These are phyloP conservation scores for Mrakia hoshinonis DNA, from an alignment of 768 basidiomycete genomes.

Conservation along the genomic window DNA sequence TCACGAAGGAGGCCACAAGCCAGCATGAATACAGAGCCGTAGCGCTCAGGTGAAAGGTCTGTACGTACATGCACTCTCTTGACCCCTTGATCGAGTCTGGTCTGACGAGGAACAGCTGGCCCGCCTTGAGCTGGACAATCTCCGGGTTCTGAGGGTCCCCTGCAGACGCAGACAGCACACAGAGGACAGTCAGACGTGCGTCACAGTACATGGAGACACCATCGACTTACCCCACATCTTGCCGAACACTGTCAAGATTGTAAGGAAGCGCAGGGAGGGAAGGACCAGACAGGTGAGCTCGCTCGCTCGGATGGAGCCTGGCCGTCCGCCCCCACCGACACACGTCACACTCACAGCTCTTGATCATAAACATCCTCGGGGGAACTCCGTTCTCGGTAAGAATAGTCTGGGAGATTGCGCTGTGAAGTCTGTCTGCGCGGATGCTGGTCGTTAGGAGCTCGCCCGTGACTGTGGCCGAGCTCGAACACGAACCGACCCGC, in stretches of 20 bases:
- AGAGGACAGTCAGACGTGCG: not conserved
- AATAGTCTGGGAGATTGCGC: no score
- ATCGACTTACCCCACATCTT: constrained; percentile 83
- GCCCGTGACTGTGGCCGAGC: no score
- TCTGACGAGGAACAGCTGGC: constrained; percentile 81
- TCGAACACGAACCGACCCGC: no score
- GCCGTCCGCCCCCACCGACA: not conserved
- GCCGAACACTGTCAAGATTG: constrained; percentile 56
- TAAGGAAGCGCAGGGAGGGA: constrained; percentile 10
- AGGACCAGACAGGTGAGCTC: constrained; percentile 33
- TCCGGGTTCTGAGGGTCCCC: constrained; percentile 92
- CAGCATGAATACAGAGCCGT: not conserved
- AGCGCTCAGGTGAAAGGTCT: not conserved
- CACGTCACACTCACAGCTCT: constrained; percentile 53
- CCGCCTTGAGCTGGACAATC: constrained; percentile 85
- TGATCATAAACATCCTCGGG: constrained; percentile 69
- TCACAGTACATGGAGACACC: not conserved
- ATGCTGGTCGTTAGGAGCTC: no score
- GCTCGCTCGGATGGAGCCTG: constrained; percentile 39
- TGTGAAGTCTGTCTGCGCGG: no score
- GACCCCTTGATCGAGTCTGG: constrained; percentile 84
- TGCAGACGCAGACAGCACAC: constrained; percentile 36
- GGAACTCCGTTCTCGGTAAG: no score
- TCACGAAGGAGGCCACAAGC: not conserved
- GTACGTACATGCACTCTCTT: constrained; percentile 88